phyloP scores from a whole-genome alignment of 192 early-diverging fungal species.

The Umbelopsis isabellina region DNA sequence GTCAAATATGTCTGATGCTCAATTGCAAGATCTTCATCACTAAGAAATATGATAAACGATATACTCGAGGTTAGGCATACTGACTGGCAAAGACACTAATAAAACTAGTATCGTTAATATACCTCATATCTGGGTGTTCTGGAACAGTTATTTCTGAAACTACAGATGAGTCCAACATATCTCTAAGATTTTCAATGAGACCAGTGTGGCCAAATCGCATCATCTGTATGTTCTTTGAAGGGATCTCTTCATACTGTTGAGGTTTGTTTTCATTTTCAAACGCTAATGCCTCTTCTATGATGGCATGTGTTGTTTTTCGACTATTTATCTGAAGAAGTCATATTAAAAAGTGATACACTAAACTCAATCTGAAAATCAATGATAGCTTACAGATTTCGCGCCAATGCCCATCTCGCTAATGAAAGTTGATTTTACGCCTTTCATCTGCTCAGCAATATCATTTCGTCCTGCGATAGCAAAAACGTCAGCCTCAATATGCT shows the following conservation, averaged over 20 bases:
- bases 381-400: not conserved
- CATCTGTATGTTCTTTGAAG: constrained; percentile 6
- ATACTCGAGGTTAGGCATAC: too few species aligned
- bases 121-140: constrained; percentile 7
- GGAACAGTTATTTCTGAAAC: constrained; percentile 13
- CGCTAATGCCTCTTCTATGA: constrained; percentile 10
- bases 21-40: constrained; percentile 35
- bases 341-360: not conserved
- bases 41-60: not conserved
- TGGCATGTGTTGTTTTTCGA: not conserved
- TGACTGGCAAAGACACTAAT: too few species aligned
- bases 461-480: not conserved
- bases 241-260: constrained; percentile 8
- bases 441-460: constrained; percentile 19
- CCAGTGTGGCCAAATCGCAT: constrained; percentile 19
- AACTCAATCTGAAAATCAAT: not conserved
- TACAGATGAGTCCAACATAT: constrained; percentile 1
- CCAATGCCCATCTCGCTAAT: not conserved
- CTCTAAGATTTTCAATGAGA: not conserved
- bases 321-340: not conserved
- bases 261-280: not conserved
- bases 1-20: constrained; percentile 54
- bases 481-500: not conserved
- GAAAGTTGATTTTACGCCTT: not conserved
- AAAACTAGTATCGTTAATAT: not conserved